Percentiles rank a stretch among this genome's conserved stretches.
Conservation (phyloP, 2,329 filamentous ascomycete genomes). For the Microdochium bolleyi region DNA sequence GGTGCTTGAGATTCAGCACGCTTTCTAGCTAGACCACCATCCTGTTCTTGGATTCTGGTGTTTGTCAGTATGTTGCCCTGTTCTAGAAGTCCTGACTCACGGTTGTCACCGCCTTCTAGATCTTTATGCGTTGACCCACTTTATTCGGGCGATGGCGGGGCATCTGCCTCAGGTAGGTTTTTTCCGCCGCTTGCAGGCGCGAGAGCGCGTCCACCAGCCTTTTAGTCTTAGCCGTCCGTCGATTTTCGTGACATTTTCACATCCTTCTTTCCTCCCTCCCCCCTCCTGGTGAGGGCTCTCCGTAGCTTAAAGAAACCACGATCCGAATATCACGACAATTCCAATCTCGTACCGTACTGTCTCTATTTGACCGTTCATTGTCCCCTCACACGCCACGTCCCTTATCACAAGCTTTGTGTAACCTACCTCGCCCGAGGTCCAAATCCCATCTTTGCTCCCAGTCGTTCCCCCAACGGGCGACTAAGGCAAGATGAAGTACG, state of each 20-base stretch:
- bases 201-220: not conserved
- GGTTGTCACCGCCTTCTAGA: not conserved
- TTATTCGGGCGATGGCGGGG: not conserved
- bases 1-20: too few species aligned
- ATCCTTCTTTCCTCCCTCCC: not conserved
- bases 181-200: not conserved
- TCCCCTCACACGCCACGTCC: not conserved
- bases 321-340: not conserved
- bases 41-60: too few species aligned
- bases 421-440: not conserved
- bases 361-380: not conserved
- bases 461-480: not conserved
- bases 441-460: not conserved
- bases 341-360: not conserved
- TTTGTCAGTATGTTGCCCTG: not conserved
- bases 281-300: not conserved
- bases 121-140: not conserved
- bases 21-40: too few species aligned
- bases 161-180: not conserved
- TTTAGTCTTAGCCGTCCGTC: too few species aligned
- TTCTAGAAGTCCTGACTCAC: not conserved
- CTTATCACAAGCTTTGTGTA: not conserved
- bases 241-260: not conserved
- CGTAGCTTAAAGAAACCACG: not conserved
- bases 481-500: conserved; percentile 62